Conservation (phyloP, 192 early-diverging fungal species). For the Entophlyctis helioformis region DNA sequence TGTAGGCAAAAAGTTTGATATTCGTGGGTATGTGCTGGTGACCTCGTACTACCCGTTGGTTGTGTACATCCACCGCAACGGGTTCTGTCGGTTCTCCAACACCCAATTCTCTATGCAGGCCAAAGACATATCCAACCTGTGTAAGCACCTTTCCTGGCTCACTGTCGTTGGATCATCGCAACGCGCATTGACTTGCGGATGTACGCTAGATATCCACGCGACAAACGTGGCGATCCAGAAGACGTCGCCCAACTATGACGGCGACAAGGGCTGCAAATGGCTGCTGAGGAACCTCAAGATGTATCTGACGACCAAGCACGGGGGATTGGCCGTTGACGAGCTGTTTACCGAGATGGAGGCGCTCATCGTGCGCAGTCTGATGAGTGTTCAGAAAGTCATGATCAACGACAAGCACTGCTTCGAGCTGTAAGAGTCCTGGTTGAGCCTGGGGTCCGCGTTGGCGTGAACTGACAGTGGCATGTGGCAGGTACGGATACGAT, state of each 20-base stretch:
- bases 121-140: slow-evolving; percentile 54
- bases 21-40: slow-evolving; percentile 44
- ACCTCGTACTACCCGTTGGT: slow-evolving; percentile 47
- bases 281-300: slow-evolving; percentile 41
- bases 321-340: slow-evolving; percentile 24
- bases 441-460: neutral
- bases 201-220: slow-evolving; percentile 37
- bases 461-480: too few species aligned
- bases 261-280: slow-evolving; percentile 51
- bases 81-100: slow-evolving; percentile 53
- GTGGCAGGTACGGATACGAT: slow-evolving; percentile 40
- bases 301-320: slow-evolving; percentile 40
- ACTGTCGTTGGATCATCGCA: neutral
- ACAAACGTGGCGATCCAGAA: slow-evolving; percentile 58
- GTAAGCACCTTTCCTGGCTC: slow-evolving; percentile 1
- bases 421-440: slow-evolving; percentile 26
- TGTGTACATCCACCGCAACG: slow-evolving; percentile 51
- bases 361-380: slow-evolving; percentile 38
- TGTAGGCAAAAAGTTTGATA: slow-evolving; percentile 54
- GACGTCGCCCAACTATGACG: slow-evolving; percentile 41
- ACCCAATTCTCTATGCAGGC: slow-evolving; percentile 48
- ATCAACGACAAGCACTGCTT: slow-evolving; percentile 62
- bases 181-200: too few species aligned
- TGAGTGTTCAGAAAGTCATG: slow-evolving; percentile 54
- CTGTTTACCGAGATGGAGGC: slow-evolving; percentile 54